Conservation (phyloP, 106 monocot genomes). For the Gastrodia elata region DNA sequence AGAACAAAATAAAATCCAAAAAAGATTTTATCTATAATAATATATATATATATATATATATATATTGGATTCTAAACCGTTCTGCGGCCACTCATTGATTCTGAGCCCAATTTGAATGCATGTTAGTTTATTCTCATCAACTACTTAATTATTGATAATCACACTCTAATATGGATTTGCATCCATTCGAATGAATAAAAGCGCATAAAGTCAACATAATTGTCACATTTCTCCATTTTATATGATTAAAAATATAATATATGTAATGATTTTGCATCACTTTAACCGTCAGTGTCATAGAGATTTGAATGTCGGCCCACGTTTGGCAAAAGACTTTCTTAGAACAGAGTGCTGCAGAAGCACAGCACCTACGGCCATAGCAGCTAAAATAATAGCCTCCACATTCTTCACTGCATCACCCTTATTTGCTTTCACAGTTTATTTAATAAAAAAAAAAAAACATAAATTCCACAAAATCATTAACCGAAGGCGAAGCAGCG, state of each 20-base stretch:
- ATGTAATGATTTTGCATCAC: not conserved
- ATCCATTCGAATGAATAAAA: not conserved
- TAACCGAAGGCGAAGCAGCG: too few species aligned
- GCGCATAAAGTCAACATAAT: constrained; percentile 4
- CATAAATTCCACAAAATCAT: too few species aligned
- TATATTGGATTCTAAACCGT: too few species aligned
- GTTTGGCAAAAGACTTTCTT: constrained; percentile 5
- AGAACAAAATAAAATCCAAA: too few species aligned
- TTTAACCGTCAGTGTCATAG: constrained; percentile 9
- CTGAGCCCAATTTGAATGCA: too few species aligned
- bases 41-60: too few species aligned
- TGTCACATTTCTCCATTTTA: constrained; percentile 6
- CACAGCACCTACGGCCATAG: not conserved
- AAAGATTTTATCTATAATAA: too few species aligned
- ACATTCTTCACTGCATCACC: too few species aligned
- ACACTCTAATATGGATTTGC: too few species aligned
- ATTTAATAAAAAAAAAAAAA: too few species aligned
- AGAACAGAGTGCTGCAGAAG: not conserved
- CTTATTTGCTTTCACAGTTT: too few species aligned
- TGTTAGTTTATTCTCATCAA: not conserved
- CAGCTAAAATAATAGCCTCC: not conserved
- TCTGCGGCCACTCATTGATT: too few species aligned
- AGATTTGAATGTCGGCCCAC: constrained; percentile 7
- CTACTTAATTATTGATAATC: not conserved
- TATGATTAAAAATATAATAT: not conserved